These are phyloP conservation scores for Termitomyces sp. DNA, from an alignment of 768 basidiomycete genomes.

Conservation along the genomic window DNA sequence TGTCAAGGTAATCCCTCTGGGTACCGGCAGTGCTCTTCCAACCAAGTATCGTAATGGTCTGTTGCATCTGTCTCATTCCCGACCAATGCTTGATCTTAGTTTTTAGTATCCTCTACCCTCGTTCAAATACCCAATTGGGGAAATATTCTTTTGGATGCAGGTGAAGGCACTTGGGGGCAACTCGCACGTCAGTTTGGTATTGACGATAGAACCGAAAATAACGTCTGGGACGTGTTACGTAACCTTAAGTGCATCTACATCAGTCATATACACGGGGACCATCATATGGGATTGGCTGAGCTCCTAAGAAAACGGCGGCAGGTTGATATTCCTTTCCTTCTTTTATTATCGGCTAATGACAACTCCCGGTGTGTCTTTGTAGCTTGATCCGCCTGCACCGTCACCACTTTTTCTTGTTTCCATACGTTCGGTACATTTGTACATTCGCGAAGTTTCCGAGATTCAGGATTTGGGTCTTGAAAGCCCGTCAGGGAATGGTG, in stretches of 20 bases:
- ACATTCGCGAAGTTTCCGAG: conserved; percentile 67
- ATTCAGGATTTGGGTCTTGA: conserved; percentile 68
- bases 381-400: conserved; percentile 61
- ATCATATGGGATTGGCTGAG: conserved; percentile 78
- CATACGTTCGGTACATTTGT: conserved; percentile 47
- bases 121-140: conserved; percentile 69
- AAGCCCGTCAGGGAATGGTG: conserved; percentile 38
- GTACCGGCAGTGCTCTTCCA: conserved; percentile 85
- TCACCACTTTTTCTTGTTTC: conserved; percentile 70
- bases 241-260: conserved; percentile 76
- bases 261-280: conserved; percentile 90
- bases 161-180: conserved; percentile 93
- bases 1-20: conserved; percentile 69
- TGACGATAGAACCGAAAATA: conserved; percentile 23
- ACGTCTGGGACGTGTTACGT: conserved; percentile 56
- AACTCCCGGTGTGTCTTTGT: not conserved
- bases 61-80: conserved; percentile 11
- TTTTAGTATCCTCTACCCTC: conserved; percentile 67
- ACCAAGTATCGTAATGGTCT: conserved; percentile 84
- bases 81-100: not conserved
- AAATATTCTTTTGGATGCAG: conserved; percentile 78
- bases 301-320: conserved; percentile 64
- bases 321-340: conserved; percentile 6
- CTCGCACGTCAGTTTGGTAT: conserved; percentile 71
- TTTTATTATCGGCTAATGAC: not conserved